These are phyloP conservation scores for Yarrowia sp. DNA, from an alignment of 805 yeast genomes.

Conservation along the genomic window DNA sequence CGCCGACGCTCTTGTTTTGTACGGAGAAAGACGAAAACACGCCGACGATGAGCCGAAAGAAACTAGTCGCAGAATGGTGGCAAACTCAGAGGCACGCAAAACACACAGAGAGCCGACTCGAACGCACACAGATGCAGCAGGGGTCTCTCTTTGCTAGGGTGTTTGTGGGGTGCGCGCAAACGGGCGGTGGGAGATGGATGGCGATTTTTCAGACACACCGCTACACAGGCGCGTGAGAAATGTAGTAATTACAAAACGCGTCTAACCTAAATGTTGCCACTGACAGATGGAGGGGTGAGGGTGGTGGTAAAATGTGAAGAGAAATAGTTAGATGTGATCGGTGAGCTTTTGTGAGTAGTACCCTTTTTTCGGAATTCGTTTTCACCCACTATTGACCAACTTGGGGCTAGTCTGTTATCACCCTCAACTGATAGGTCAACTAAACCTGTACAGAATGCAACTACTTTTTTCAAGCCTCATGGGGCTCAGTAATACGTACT, in stretches of 20 bases:
- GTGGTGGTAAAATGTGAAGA: too few species aligned
- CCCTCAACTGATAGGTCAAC: too few species aligned
- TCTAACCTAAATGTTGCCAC: background rate
- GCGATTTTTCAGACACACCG: too few species aligned
- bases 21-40: constrained; percentile 14
- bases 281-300: too few species aligned
- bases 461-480: too few species aligned
- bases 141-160: constrained; percentile 8
- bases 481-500: too few species aligned
- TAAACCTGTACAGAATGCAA: too few species aligned
- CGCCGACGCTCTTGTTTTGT: constrained; percentile 19
- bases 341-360: too few species aligned
- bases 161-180: background rate
- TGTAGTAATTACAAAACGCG: constrained; percentile 7
- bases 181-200: background rate
- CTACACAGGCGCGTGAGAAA: constrained; percentile 2
- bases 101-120: constrained; percentile 3
- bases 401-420: too few species aligned
- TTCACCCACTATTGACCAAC: too few species aligned
- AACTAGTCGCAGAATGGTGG: constrained; percentile 24
- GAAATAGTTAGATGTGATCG: too few species aligned
- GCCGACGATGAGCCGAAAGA: constrained; percentile 31
- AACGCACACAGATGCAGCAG: background rate
- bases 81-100: background rate
- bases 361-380: too few species aligned